Percentiles rank a stretch among this genome's conserved stretches.
Conservation (phyloP, 768 basidiomycete genomes). For the Tylopilus sp. region DNA sequence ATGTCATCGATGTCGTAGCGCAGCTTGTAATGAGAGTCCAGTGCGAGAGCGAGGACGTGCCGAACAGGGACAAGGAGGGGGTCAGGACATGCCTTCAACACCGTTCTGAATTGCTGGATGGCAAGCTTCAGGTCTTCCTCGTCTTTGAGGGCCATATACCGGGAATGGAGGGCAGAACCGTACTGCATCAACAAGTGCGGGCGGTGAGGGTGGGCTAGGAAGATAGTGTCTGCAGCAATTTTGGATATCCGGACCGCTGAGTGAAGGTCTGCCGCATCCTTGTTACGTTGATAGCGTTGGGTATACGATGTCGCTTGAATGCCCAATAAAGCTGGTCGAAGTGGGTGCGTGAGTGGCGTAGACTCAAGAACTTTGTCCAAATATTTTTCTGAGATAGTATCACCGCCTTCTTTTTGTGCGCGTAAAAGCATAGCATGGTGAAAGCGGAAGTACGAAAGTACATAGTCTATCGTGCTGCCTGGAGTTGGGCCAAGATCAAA, state of each 20-base stretch:
- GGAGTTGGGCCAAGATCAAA: conserved; percentile 15
- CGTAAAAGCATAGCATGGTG: background rate
- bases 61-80: conserved; percentile 4
- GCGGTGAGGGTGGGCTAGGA: conserved; percentile 12
- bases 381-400: conserved; percentile 1
- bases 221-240: conserved; percentile 4
- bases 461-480: background rate
- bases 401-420: background rate
- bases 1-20: conserved; percentile 15
- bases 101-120: conserved; percentile 6
- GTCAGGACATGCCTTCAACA: conserved; percentile 2
- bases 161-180: conserved; percentile 13
- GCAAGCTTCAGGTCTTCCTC: conserved; percentile 20
- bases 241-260: conserved; percentile 2
- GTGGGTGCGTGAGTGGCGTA: conserved; percentile 1
- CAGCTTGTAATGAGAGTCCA: conserved; percentile 8
- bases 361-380: conserved; percentile 9
- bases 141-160: conserved; percentile 10
- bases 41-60: conserved; percentile 4
- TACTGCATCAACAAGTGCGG: conserved; percentile 14
- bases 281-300: conserved; percentile 9
- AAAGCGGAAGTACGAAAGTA: conserved; percentile 13
- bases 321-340: conserved; percentile 8
- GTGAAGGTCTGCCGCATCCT: conserved; percentile 15
- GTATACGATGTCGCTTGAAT: conserved; percentile 10